These are phyloP conservation scores for Arthrobotrys pseudoclavata DNA, from an alignment of 2,329 filamentous ascomycete species.

Conservation along the genomic window DNA sequence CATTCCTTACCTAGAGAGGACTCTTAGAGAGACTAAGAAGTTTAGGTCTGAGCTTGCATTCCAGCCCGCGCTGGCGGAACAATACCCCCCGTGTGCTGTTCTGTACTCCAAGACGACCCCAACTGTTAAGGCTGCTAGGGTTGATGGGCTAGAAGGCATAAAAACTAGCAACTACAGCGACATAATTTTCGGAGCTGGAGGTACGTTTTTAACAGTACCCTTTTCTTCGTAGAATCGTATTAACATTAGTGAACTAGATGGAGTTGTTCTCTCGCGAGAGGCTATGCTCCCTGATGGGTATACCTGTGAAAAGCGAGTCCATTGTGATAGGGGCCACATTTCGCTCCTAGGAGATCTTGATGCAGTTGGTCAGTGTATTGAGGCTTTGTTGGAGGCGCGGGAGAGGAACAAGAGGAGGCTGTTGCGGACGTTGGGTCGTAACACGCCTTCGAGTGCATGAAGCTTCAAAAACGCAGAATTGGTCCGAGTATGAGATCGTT, in stretches of 20 bases:
- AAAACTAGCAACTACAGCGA: constrained; percentile 86
- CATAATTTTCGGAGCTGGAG: constrained; percentile 79
- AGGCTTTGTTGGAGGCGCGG: constrained; percentile 70
- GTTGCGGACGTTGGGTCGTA: constrained; percentile 40
- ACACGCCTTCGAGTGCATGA: constrained; percentile 45
- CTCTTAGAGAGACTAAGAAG: constrained; percentile 76
- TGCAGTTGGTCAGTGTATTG: constrained; percentile 80
- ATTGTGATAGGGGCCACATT: constrained; percentile 87
- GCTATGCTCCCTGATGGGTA: constrained; percentile 89
- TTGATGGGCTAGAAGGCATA: constrained; percentile 80
- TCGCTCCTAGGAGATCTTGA: constrained; percentile 87
- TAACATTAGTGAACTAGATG: constrained; percentile 72
- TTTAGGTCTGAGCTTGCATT: constrained; percentile 84
- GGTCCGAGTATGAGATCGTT: neutral
- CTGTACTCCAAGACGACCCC: constrained; percentile 90
- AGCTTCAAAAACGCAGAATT: neutral
- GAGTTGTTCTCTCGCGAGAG: constrained; percentile 86
- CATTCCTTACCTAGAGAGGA: constrained; percentile 79
- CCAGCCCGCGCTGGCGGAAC: constrained; percentile 72
- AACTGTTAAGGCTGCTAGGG: constrained; percentile 84
- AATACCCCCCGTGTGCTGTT: constrained; percentile 84
- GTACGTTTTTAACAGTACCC: neutral
- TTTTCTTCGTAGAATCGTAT: neutral
- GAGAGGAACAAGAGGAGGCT: constrained; percentile 72
- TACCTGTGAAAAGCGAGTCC: constrained; percentile 78